Percentiles rank a stretch among this genome's conserved stretches.
Evolutionary conservation across 2,329 filamentous ascomycete genomes (phyloP).

Genomic region (Colletotrichum filicis): DNA sequence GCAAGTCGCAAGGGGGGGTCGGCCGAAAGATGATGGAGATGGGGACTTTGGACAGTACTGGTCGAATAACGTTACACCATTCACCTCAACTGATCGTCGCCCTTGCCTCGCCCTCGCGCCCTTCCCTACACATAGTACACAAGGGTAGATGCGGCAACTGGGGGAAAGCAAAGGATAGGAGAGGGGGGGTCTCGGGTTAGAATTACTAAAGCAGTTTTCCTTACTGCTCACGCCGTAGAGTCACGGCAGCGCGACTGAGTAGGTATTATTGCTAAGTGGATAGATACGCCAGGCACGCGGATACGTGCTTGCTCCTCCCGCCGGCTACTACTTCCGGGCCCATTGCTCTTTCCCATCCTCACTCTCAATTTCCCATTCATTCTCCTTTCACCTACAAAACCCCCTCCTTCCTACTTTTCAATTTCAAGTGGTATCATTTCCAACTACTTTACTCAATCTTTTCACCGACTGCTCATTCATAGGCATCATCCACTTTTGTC

Average conservation of each 20-base stretch:
- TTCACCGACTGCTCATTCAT: not conserved
- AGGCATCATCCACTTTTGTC: not conserved
- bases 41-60: not conserved
- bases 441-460: not conserved
- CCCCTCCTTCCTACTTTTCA: not conserved
- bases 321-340: not conserved
- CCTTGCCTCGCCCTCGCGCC: not conserved
- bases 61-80: constrained; percentile 19
- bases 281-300: not conserved
- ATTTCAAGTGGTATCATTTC: not conserved
- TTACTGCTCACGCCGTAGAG: not conserved
- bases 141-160: constrained; percentile 28
- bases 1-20: not conserved
- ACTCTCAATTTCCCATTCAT: not conserved
- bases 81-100: constrained; percentile 15
- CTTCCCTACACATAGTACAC: not conserved
- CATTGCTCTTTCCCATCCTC: not conserved
- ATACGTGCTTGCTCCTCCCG: not conserved
- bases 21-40: not conserved
- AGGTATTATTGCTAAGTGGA: not conserved
- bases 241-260: not conserved
- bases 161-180: not conserved
- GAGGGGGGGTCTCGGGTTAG: not conserved
- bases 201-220: not conserved
- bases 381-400: not conserved